These are phyloP conservation scores for Phytophthora pisi DNA, from an alignment of 352 stramenopile genomes.

Conservation along the genomic window DNA sequence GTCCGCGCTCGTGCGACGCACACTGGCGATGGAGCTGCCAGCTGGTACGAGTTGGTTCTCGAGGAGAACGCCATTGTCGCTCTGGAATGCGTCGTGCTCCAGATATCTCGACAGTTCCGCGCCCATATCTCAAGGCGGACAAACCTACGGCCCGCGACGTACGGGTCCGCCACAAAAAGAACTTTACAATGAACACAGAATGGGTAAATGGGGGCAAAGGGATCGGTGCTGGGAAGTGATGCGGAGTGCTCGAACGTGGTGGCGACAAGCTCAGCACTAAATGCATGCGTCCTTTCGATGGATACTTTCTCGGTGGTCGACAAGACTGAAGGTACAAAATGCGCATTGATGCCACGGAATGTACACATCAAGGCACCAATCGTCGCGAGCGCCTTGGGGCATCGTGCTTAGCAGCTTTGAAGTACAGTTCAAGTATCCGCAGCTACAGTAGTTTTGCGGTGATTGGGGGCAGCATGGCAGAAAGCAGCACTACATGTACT, in stretches of 20 bases:
- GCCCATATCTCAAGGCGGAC: constrained; percentile 33
- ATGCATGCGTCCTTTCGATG: constrained; percentile 24
- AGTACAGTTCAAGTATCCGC: too few relatives aligned
- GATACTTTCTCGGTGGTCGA: constrained; percentile 33
- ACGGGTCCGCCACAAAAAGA: neutral
- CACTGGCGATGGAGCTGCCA: constrained; percentile 5
- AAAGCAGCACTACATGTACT: neutral
- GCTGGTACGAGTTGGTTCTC: constrained; percentile 30
- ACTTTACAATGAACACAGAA: neutral
- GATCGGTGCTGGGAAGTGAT: neutral
- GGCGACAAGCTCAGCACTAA: neutral
- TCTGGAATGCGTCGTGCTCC: constrained; percentile 47
- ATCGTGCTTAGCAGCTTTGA: too few relatives aligned
- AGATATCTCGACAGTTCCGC: constrained; percentile 48
- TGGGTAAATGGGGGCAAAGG: neutral
- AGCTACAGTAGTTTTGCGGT: neutral
- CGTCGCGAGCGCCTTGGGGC: neutral
- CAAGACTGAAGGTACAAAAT: neutral
- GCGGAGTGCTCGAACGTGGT: neutral
- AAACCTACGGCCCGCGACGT: neutral
- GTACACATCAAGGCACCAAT: constrained; percentile 16
- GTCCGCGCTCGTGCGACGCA: constrained; percentile 44
- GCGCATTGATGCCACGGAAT: neutral
- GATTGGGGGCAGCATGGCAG: neutral
- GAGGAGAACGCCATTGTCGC: constrained; percentile 49